Base-by-base conservation (phyloP, 2,329 filamentous ascomycete genomes). In the Diaporthe aspalathi region DNA sequence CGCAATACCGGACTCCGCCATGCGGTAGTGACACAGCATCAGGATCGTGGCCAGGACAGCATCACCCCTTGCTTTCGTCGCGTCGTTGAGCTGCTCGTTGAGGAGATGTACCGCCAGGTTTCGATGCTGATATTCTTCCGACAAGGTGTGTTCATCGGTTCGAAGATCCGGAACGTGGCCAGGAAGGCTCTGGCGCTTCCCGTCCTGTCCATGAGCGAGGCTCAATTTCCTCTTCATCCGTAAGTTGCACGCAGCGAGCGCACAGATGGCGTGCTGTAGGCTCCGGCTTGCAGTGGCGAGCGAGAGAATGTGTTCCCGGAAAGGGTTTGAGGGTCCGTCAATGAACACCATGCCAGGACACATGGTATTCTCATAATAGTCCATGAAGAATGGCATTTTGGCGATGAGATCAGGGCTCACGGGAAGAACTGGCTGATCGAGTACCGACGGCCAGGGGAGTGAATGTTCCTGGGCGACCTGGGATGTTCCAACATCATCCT, bases 341-440 rank as follows among this genome's bases (percentile, higher is more conserved):
- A 97, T 94, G 75, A 94, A 93, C 65, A 98, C 94, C 81, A 98
- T 93, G 72, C 94, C 94, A 6, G 94, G 93, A 75, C 94, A 96
- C 83, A 98, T 95, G 78, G 94, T 93, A 80, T 94, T 94, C 78
- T 95, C 92, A 82, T 97, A 98, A 82, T 97, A 97, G 79, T 97
- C 93, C 84, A 98, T 92, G 78, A 97, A 92, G 81, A 93, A 97
- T 75, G 93, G 92, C 84, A 97, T 92, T 78, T 94, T 92, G 71
- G 92, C 90, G 73, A 93, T 90, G 76, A 93, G 83, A 80, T 92
- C 83, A 79, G 88, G 79, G 86, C 85, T 86, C 84, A 89, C 83
- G 78, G 86, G 87, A 74, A 81, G 78, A n/a, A 84, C 78, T 62
- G 82, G 76, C 50, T 84, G 84, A 68, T 87, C 85, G 74, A 84